These are phyloP conservation scores for Phytophthora brassicae DNA, from an alignment of 352 stramenopile species.

Conservation along the genomic window DNA sequence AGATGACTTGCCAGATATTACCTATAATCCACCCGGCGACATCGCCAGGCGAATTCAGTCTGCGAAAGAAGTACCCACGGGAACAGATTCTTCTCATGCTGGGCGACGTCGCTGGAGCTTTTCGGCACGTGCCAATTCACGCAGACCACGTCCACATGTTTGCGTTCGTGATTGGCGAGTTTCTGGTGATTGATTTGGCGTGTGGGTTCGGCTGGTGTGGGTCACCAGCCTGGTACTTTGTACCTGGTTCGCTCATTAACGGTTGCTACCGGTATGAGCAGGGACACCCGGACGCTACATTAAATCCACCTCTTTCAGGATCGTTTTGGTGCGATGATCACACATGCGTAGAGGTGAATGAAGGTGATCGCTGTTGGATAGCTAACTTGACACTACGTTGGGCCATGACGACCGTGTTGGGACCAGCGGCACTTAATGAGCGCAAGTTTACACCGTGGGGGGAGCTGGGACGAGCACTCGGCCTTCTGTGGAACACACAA, in stretches of 20 bases:
- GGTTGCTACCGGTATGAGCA: neutral
- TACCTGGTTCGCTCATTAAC: neutral
- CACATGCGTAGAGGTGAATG: neutral
- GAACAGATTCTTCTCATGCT: no score
- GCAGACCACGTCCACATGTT: slow-evolving; percentile 7
- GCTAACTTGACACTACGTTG: neutral
- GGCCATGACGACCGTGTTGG: slow-evolving; percentile 7
- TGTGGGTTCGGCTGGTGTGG: slow-evolving; percentile 7
- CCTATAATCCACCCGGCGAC: no score
- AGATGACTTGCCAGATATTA: no score
- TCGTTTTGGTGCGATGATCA: slow-evolving; percentile 1
- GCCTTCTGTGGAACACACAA: neutral
- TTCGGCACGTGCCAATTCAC: slow-evolving; percentile 4
- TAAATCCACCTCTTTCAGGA: neutral
- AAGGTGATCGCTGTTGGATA: neutral
- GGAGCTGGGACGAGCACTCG: neutral
- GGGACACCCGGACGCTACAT: neutral
- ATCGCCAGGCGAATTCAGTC: no score
- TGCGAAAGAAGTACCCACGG: no score
- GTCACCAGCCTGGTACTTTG: slow-evolving; percentile 2
- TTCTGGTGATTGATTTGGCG: slow-evolving; percentile 1
- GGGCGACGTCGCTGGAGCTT: neutral
- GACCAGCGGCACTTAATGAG: slow-evolving; percentile 1
- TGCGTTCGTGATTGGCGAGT: slow-evolving; percentile 1
- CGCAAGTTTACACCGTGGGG: slow-evolving; percentile 5